These are phyloP conservation scores for barley (Hordeum vulgare) DNA, from an alignment of 176 grass and related monocot species.

Conservation along the genomic window DNA sequence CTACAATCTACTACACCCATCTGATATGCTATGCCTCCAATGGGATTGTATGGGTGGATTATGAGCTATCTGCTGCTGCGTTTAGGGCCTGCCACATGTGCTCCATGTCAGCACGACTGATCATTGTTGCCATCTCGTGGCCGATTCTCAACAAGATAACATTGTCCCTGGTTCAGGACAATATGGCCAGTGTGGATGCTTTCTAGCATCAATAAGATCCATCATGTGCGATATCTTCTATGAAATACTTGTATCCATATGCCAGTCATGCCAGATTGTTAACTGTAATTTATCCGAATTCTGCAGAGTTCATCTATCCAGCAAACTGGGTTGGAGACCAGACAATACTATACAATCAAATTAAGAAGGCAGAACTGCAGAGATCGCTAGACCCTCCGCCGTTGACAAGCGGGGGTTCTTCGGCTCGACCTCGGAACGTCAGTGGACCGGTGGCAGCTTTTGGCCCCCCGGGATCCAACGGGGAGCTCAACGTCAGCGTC, in stretches of 20 bases:
- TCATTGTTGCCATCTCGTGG: background rate
- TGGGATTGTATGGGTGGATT: slow-evolving; percentile 21
- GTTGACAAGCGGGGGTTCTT: slow-evolving; percentile 16
- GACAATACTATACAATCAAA: slow-evolving; percentile 63
- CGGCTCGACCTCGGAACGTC: slow-evolving; percentile 1
- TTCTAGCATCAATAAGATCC: background rate
- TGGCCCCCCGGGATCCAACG: slow-evolving; percentile 74
- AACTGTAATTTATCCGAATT: background rate
- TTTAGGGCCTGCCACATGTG: slow-evolving; percentile 27
- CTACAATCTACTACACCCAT: background rate
- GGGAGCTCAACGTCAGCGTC: slow-evolving; percentile 90
- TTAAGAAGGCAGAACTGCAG: slow-evolving; percentile 59
- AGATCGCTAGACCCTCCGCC: slow-evolving; percentile 66
- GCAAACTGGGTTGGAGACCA: slow-evolving; percentile 93
- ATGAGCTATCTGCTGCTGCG: slow-evolving; percentile 17
- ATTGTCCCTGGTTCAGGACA: background rate
- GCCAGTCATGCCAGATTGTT: background rate
- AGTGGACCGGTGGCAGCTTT: slow-evolving; percentile 81
- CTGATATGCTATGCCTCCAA: background rate
- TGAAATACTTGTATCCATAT: background rate
- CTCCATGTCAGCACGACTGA: slow-evolving; percentile 18
- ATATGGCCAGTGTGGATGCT: background rate
- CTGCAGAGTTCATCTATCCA: slow-evolving; percentile 88
- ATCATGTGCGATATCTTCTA: background rate
- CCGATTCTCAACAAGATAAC: background rate